phyloP scores from a whole-genome alignment of 2,329 filamentous ascomycete species.

The Aspergillus aculeatinus region DNA sequence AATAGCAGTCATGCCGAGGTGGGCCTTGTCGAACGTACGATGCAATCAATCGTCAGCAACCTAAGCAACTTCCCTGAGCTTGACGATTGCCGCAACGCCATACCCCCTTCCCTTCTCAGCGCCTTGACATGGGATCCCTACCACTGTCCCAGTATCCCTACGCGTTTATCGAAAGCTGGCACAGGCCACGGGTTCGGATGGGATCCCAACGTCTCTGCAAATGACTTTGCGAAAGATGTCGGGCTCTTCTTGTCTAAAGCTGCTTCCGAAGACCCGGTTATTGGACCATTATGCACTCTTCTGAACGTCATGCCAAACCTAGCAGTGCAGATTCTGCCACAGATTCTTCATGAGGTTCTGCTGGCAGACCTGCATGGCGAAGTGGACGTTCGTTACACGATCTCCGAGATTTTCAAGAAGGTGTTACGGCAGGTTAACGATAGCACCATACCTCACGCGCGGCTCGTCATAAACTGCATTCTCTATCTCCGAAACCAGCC shows the following conservation, averaged over 20 bases:
- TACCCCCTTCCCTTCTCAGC: slow-evolving; percentile 40
- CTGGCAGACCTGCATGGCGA: slow-evolving; percentile 64
- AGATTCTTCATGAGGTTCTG: slow-evolving; percentile 79
- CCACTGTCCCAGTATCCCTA: slow-evolving; percentile 34
- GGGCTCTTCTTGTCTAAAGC: slow-evolving; percentile 57
- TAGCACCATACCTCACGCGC: slow-evolving; percentile 60
- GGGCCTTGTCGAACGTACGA: slow-evolving; percentile 45
- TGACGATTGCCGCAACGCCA: slow-evolving; percentile 35
- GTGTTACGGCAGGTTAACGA: slow-evolving; percentile 57
- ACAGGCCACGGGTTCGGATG: slow-evolving; percentile 16
- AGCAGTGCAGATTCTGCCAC: slow-evolving; percentile 74
- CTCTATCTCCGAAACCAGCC: slow-evolving; percentile 85
- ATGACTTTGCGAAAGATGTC: slow-evolving; percentile 37
- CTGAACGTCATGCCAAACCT: slow-evolving; percentile 66
- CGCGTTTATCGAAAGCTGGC: slow-evolving; percentile 22
- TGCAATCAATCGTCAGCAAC: slow-evolving; percentile 44
- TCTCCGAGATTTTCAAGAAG: slow-evolving; percentile 65
- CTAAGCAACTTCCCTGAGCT: slow-evolving; percentile 31
- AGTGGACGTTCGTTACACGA: slow-evolving; percentile 56
- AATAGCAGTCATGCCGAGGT: slow-evolving; percentile 53
- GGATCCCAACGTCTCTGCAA: slow-evolving; percentile 21
- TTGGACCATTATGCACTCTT: slow-evolving; percentile 67
- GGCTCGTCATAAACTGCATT: slow-evolving; percentile 73
- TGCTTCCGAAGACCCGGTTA: slow-evolving; percentile 63
- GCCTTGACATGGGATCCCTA: slow-evolving; percentile 46